A percentile compares a stretch with the other conserved stretches of the same genome.
Conservation (phyloP, 306 rosid species). For the Fagus crenata region DNA sequence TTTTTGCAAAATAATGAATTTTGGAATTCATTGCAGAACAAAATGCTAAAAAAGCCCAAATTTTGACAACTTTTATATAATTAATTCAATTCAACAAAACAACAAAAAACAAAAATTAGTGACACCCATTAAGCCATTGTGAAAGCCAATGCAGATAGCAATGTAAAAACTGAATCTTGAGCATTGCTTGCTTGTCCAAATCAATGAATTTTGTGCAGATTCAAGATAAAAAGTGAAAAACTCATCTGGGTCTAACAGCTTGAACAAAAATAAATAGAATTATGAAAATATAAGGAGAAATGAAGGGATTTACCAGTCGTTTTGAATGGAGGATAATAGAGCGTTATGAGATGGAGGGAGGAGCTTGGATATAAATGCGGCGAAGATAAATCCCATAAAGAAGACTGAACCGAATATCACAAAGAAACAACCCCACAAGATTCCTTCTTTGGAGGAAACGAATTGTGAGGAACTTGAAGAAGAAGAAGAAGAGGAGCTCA, state of each 20-base stretch:
- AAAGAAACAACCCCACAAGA: constrained; percentile 56
- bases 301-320: constrained; percentile 56
- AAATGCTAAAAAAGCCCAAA: not conserved
- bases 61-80: not conserved
- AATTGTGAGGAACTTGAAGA: constrained; percentile 10
- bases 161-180: too few relatives aligned
- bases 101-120: not conserved
- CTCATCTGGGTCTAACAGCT: not conserved
- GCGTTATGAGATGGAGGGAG: constrained; percentile 54
- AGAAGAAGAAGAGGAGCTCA: constrained; percentile 20
- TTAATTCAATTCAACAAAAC: not conserved
- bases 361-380: constrained; percentile 63
- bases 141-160: not conserved
- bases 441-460: constrained; percentile 26
- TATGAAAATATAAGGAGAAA: not conserved
- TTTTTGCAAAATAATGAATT: constrained; percentile 1
- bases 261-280: not conserved
- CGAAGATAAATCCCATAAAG: constrained; percentile 53
- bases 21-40: not conserved
- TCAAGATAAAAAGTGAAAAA: not conserved
- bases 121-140: not conserved
- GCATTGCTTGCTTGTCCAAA: too few relatives aligned
- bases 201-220: too few relatives aligned
- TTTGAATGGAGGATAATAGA: constrained; percentile 60
- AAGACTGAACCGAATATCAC: constrained; percentile 47